Percentiles rank a stretch among this genome's conserved stretches.
Evolutionary conservation across 139 green algal genomes (phyloP).

Genomic region (Chlorella sp.): DNA sequence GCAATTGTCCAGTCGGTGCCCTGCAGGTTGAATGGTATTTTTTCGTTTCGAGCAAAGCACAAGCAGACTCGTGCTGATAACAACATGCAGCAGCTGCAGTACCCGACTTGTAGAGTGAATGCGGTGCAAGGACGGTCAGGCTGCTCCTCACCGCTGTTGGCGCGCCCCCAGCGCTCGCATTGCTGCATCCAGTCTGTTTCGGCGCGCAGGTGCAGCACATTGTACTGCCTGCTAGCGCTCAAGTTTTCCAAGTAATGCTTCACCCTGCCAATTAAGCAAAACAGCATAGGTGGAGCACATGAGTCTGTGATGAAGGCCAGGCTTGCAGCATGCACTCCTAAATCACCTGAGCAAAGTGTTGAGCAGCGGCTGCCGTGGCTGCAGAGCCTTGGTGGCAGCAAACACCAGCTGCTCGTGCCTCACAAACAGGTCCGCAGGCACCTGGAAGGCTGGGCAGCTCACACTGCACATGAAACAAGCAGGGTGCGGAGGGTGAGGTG

Average conservation of each 20-base stretch:
- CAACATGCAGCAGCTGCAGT: too few species aligned
- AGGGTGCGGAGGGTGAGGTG: too few species aligned
- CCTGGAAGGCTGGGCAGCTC: slow-evolving; percentile 44
- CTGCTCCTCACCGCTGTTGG: neutral
- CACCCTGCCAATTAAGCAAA: neutral
- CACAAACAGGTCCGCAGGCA: slow-evolving; percentile 1
- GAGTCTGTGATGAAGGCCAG: too few species aligned
- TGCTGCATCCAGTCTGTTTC: slow-evolving; percentile 58
- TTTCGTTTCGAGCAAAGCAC: too few species aligned
- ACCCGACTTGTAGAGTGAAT: too few species aligned
- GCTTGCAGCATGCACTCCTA: too few species aligned
- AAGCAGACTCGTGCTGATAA: too few species aligned
- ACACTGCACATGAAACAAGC: slow-evolving; percentile 2
- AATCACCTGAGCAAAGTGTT: neutral
- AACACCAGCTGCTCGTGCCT: slow-evolving; percentile 41
- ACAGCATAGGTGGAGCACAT: too few species aligned
- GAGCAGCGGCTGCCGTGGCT: neutral
- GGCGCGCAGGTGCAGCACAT: slow-evolving; percentile 56
- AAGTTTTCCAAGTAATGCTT: neutral
- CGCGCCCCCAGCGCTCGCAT: slow-evolving; percentile 19
- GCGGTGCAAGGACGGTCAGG: too few species aligned
- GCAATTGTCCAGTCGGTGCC: slow-evolving; percentile 53
- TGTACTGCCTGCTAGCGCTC: neutral
- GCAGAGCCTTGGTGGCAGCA: slow-evolving; percentile 8
- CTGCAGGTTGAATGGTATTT: neutral